Evolutionary conservation across 1,139 yeast genomes (phyloP), one percentile per base, ranked within the genome.

Genomic region (Suhomyces bribrorum): DNA sequence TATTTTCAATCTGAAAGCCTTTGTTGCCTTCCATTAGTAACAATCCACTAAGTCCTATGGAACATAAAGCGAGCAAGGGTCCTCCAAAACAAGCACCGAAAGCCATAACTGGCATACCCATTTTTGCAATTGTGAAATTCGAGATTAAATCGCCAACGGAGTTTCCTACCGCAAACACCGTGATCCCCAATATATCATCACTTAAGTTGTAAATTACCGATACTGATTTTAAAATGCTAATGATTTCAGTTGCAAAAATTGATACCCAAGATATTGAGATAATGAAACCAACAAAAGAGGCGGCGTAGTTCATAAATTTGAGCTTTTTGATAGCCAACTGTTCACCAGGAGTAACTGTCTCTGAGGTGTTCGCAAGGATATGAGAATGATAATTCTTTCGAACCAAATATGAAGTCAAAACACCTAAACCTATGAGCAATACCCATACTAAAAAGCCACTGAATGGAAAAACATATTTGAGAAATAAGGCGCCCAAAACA

Each of bases 51-150:
- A 83, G 61, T 26, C 68, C 83, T 62, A 62, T 61, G 24, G 66
- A 73, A 37, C 74, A 60, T 25, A 76, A 56, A 17, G 79, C 69
- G 16, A 77, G 53, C 8, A 90, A 64, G 0, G 97, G 97, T 1
- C 97, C 94, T 1, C 97, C 97, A 60, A 89, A 86, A 55, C 97
- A 90, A 0, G 97, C 97, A 11, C 95, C 86, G 29, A 92, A 71
- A 0, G 97, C 97, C 92, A 90, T 87, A 45, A 86, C 75, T 0
- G 96, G 90, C 67, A 82, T 83, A 0, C 97, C 97, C 80, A 87
- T 79, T 45, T 69, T 72, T 0, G 96, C 92, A 36, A 92, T 81
- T 0, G 95, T 86, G 35, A 84, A 68, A 53, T 92, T 89, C 0
- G 97, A 85, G 2, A 90, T 81, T 37, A 90, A 69, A 53, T 92